phyloP scores from a whole-genome alignment of 2,329 filamentous ascomycete species.

The Chrysoporthe austroafricana region DNA sequence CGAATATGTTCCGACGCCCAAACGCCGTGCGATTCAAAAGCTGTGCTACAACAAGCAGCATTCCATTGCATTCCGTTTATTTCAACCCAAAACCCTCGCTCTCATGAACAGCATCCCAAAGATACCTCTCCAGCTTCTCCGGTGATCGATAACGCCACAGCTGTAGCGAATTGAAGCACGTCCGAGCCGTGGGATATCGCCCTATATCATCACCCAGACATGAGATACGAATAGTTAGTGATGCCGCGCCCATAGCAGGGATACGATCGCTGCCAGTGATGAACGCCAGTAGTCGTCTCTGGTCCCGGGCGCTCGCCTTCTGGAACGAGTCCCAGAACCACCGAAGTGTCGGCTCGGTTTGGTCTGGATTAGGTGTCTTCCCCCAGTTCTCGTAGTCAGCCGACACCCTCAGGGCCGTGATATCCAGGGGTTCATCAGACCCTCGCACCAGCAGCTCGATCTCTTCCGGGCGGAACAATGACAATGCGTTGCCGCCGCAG shows the following conservation, averaged over 20 bases:
- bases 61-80: conserved; percentile 42
- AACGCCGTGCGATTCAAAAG: conserved; percentile 12
- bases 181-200: conserved; percentile 82
- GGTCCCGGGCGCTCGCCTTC: conserved; percentile 65
- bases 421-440: conserved; percentile 81
- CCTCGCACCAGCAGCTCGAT: conserved; percentile 87
- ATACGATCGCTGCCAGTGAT: conserved; percentile 91
- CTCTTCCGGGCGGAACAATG: conserved; percentile 86
- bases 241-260: conserved; percentile 83
- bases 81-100: conserved; percentile 93
- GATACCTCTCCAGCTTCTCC: conserved; percentile 68
- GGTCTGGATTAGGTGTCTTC: conserved; percentile 50
- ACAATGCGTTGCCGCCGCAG: conserved; percentile 84
- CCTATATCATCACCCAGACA: conserved; percentile 75
- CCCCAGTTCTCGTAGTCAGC: conserved; percentile 85
- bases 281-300: conserved; percentile 80
- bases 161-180: conserved; percentile 86
- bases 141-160: conserved; percentile 73
- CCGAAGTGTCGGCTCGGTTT: conserved; percentile 67
- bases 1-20: conserved; percentile 7
- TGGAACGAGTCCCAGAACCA: conserved; percentile 93
- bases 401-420: conserved; percentile 73
- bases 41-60: not conserved
- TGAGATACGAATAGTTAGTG: conserved; percentile 74
- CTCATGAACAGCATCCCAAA: conserved; percentile 87